phyloP scores from a whole-genome alignment of 2,329 filamentous ascomycete species.

The Arthrobotrys sphaeroides region DNA sequence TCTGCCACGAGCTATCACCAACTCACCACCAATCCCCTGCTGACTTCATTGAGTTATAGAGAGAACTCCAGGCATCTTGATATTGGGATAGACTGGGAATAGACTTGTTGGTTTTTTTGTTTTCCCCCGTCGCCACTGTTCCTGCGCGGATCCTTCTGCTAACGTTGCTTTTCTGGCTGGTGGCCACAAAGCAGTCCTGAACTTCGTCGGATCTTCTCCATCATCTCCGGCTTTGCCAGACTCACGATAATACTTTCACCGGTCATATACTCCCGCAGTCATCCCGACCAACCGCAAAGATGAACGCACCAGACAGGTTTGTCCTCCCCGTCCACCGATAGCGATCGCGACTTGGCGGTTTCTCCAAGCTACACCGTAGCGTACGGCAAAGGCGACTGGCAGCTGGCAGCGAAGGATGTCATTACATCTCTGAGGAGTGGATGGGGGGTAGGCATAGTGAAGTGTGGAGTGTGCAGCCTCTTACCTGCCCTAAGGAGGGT shows the following conservation, averaged over 20 bases:
- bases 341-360: neutral
- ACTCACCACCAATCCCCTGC: neutral
- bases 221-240: too few relatives aligned
- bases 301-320: constrained; percentile 53
- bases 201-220: too few relatives aligned
- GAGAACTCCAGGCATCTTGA: neutral
- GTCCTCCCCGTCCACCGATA: neutral
- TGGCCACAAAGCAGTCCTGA: too few relatives aligned
- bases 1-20: neutral
- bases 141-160: too few relatives aligned
- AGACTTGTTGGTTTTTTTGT: too few relatives aligned
- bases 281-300: constrained; percentile 18
- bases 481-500: too few relatives aligned
- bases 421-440: too few relatives aligned
- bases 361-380: constrained; percentile 6
- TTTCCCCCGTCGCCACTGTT: too few relatives aligned
- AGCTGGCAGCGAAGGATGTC: neutral
- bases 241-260: neutral
- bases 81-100: neutral
- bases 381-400: neutral
- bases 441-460: too few relatives aligned
- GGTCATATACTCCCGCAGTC: neutral
- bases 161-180: too few relatives aligned
- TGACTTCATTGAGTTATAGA: neutral
- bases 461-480: too few relatives aligned